Conservation (phyloP, 306 rosid genomes). For the Trichosanthes truncata region DNA sequence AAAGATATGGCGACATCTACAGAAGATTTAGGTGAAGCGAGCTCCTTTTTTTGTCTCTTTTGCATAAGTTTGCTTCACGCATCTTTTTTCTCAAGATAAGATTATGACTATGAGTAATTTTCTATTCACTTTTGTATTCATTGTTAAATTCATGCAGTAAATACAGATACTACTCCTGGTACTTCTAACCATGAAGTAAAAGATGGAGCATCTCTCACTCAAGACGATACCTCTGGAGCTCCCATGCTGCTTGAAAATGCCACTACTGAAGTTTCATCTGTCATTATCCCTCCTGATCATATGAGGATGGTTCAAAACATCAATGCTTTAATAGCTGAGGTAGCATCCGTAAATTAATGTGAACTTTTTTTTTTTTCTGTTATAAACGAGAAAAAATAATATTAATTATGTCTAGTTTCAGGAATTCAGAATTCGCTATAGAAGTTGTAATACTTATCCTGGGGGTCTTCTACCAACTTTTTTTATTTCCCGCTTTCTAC, state of each 20-base stretch:
- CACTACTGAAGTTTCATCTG: constrained; percentile 39
- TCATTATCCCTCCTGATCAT: constrained; percentile 69
- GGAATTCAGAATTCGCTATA: neutral
- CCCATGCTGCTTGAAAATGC: constrained; percentile 28
- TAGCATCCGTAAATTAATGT: constrained; percentile 21
- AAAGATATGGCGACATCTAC: constrained; percentile 73
- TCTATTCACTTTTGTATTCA: constrained; percentile 8
- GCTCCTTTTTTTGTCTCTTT: neutral
- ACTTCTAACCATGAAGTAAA: constrained; percentile 27
- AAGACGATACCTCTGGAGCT: constrained; percentile 27
- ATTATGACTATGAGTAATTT: neutral
- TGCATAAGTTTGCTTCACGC: neutral
- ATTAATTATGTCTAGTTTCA: neutral
- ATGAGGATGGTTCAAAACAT: constrained; percentile 69
- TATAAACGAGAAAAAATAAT: neutral
- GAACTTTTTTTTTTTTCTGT: neutral
- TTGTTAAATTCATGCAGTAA: constrained; percentile 33
- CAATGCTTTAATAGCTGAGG: constrained; percentile 75
- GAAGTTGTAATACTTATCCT: neutral
- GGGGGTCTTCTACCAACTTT: neutral
- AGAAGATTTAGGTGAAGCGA: constrained; percentile 68
- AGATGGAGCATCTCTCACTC: constrained; percentile 26
- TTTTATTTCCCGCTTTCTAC: neutral
- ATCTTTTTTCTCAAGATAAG: constrained; percentile 3
- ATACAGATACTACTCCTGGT: constrained; percentile 26